Evolutionary conservation across 2,329 filamentous ascomycete species (phyloP), one percentile per base, ranked within the genome.

Genomic region (Calonectria pauciramosa): DNA sequence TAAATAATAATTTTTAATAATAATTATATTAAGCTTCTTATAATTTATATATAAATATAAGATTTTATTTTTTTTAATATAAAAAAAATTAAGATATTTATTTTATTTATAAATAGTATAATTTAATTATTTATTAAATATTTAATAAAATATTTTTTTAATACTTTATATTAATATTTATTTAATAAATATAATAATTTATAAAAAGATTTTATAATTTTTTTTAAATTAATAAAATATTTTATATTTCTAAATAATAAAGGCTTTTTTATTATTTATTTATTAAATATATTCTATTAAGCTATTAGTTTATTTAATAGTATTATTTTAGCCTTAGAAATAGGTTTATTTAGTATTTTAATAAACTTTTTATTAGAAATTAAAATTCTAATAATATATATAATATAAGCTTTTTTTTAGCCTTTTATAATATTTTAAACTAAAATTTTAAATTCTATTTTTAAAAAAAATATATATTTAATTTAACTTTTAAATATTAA

Each of bases 21-120:
- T 77, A 63, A 71, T 68, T 41, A 68, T 67, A 70, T 76, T 77
- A 63, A 77, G 68, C 13, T 28, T 52, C 41, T 65, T 64, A 69
- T 75, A 77, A 59, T 75, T 69, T 65, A 77, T 73, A 77, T 75
- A 75, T 41, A 77, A n/a, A 49, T 64, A 52, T 23, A 68, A 34
- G 9, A 10, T 72, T 34, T 26, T 69, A 60, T 71, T 30, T 71
- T 71, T 60, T 73, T 76, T 38, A 70, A 38, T 28, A 73, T 71
- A 73, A 76, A 75, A 1, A 74, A 18, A 49, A 71, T 71, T 38
- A 56, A 18, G 52, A 70, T 38, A 36, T 23, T 54, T 68, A 32
- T 54, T 30, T 60, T 34, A 54, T 64, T 75, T 66, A 71, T 64
- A 59, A 49, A 75, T 7, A 38, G 38, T 47, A 68, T 54, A 28